A percentile compares a stretch with the other conserved stretches of the same genome.
phyloP scores from a whole-genome alignment of 169 alveolate genomes.

The Eimeria brunetti region DNA sequence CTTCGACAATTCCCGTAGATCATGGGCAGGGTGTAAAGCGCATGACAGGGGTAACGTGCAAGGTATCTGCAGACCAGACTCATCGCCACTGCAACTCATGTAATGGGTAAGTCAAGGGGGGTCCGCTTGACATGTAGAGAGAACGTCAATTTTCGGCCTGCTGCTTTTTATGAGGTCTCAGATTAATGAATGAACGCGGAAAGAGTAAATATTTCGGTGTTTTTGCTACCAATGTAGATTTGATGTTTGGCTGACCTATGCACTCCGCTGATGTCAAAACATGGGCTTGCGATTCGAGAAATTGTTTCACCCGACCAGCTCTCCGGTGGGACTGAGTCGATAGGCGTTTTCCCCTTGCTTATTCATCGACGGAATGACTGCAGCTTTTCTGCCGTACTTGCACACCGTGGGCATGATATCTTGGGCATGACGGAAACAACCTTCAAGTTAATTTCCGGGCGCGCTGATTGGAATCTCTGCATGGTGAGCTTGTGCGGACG shows the following conservation, averaged over 20 bases:
- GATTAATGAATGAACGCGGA: too few species aligned
- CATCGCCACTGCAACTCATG: too few species aligned
- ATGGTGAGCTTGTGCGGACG: neutral
- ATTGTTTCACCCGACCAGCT: neutral
- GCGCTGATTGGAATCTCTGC: neutral
- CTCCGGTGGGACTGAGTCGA: neutral
- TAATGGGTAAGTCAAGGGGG: too few species aligned
- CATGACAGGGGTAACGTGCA: too few species aligned
- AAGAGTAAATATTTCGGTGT: too few species aligned
- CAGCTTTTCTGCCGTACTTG: neutral
- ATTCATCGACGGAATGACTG: neutral
- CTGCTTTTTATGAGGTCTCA: too few species aligned
- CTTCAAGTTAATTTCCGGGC: neutral
- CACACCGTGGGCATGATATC: neutral
- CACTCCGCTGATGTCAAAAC: neutral
- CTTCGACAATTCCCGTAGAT: too few species aligned
- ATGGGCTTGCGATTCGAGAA: neutral
- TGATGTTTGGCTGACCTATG: neutral
- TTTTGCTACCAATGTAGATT: neutral
- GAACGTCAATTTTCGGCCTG: too few species aligned
- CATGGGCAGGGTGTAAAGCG: too few species aligned
- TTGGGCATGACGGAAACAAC: neutral
- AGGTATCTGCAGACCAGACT: too few species aligned
- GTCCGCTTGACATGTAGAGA: too few species aligned
- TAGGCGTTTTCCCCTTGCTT: neutral